Base-by-base conservation (phyloP, 2,329 filamentous ascomycete genomes). In the Coccinonectria pachysandricola region DNA sequence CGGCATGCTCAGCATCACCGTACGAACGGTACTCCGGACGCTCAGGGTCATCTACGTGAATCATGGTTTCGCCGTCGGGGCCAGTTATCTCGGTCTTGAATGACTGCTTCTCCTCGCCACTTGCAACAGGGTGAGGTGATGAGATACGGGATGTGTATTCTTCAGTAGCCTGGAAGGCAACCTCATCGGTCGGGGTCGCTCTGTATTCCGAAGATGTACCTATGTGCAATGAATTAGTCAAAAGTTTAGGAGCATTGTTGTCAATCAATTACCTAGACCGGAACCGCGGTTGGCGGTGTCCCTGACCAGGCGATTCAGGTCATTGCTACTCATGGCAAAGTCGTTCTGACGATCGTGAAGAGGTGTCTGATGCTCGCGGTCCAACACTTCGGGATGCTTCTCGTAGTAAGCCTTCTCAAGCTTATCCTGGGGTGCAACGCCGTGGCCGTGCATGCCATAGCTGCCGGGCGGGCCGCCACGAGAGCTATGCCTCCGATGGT, bases 321-420 rank as follows among this genome's bases (percentile, higher is more conserved):
- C 83, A 21, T 85, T 82, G 45, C 81, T 87, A 56, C 82, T 91
- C 74, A 93, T 71, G 30, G 85, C 83, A 60, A 80, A 92, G 49
- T 91, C 81, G 36, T 64, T 63, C 36, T 64, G 62, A 30, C 70
- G 67, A 27, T 72, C 69, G 31, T 69, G 59, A 15, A 72, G 57
- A 21, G 66, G 61, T 7, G 59, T 60, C 15, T 63, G 73, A 39
- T 75, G 71, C 49, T 87, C 83, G 54, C 88, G 84, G 50, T 79
- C 75, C 29, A 71, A 66, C 15, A 79, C 64, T 40, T 95, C 83
- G 0, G 88, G 88, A 47, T 94, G 86, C 57, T 91, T 95, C 45
- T 85, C 75, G 49, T 91, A 92, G 70, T 93, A 95, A 14, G 82
- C 81, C 59, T 82, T 83, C 46, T 94, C 85, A 20, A 96, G 82